A percentile compares a stretch with the other conserved stretches of the same genome.
Conservation (phyloP, 2,329 filamentous ascomycete species). For the Pseudofabraea citricarpa region DNA sequence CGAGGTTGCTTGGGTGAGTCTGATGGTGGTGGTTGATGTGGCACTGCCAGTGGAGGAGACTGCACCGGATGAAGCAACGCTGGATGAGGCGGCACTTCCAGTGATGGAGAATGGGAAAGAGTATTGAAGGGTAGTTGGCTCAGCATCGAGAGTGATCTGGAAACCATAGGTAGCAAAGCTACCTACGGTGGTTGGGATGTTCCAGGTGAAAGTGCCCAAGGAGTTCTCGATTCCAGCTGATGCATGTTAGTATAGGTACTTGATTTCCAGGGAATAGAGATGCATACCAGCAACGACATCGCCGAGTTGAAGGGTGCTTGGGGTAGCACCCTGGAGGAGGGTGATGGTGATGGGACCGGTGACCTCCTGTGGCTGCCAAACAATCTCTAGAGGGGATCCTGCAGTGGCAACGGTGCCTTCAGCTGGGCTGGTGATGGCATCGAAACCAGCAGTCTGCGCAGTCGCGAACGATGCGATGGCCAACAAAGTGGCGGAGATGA, state of each 20-base stretch:
- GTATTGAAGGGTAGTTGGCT: constrained; percentile 53
- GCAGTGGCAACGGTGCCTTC: constrained; percentile 39
- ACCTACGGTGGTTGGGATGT: constrained; percentile 40
- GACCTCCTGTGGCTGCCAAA: constrained; percentile 39
- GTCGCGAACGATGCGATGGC: constrained; percentile 27
- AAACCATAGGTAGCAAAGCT: constrained; percentile 50
- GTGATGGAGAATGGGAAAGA: constrained; percentile 49
- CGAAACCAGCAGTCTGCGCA: constrained; percentile 53
- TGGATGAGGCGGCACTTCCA: constrained; percentile 5
- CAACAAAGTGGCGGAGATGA: constrained; percentile 20
- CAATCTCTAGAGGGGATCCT: constrained; percentile 44
- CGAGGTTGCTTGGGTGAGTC: constrained; percentile 7
- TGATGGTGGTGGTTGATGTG: constrained; percentile 7
- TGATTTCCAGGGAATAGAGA: too few species aligned
- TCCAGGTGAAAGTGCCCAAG: constrained; percentile 44
- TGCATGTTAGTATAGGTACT: too few species aligned
- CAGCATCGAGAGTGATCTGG: constrained; percentile 43
- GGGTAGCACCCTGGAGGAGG: constrained; percentile 47
- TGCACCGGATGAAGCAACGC: constrained; percentile 6
- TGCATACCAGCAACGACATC: constrained; percentile 47
- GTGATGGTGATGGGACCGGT: constrained; percentile 45
- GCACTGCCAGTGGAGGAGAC: constrained; percentile 2
- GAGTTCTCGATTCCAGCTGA: constrained; percentile 44
- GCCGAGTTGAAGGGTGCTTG: constrained; percentile 37
- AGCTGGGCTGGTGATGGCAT: constrained; percentile 45